Evolutionary conservation across 192 early-diverging fungal genomes (phyloP), one percentile per base, ranked within the genome.

Genomic region (Geosiphon pyriformis): DNA sequence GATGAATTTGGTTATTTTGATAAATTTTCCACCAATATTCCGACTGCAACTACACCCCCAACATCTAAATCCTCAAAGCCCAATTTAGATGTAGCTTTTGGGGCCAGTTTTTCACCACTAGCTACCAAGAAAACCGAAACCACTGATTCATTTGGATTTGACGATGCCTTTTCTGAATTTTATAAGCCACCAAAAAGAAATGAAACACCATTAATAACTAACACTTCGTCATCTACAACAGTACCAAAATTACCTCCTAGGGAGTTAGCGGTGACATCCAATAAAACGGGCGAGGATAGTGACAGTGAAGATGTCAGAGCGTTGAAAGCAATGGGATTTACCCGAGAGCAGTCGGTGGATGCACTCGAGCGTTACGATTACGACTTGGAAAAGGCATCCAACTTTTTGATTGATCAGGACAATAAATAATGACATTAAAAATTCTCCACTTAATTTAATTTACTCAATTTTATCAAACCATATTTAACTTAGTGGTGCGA

Each of bases 321-420:
- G 3, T 67, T 92, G n/a, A 71, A 79, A 48, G 76, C 72, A 59
- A 89, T 92, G 87, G 90, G 90, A 0, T 92, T 89, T 70, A 76
- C 82, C 2, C 74, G 77, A 32, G 74, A 83, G 3, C 85, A 87
- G 70, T 83, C 85, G 10, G 73, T 81, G 22, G 75, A 82, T 20
- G 88, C 90, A 1, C 76, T 92, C 25, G 81, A 84, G 37, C 80
- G 74, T 73, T 86, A 81, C 64, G 87, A 90, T 58, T 84, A 89
- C 65, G 85, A 92, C 70, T 69, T 89, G 11, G 81, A 88, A 66
- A 83, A 83, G 70, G 88, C 90, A 0, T 79, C 83, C 54, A 87
- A 92, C 67, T 87, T 83, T 65, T 71, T 92, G 26, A 67, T 90
- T 50, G 88, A 89, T 69, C 83, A 78, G 54, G 79, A 85, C 55